These are phyloP conservation scores for Phaffia australis DNA, from an alignment of 768 basidiomycete species.

Conservation along the genomic window DNA sequence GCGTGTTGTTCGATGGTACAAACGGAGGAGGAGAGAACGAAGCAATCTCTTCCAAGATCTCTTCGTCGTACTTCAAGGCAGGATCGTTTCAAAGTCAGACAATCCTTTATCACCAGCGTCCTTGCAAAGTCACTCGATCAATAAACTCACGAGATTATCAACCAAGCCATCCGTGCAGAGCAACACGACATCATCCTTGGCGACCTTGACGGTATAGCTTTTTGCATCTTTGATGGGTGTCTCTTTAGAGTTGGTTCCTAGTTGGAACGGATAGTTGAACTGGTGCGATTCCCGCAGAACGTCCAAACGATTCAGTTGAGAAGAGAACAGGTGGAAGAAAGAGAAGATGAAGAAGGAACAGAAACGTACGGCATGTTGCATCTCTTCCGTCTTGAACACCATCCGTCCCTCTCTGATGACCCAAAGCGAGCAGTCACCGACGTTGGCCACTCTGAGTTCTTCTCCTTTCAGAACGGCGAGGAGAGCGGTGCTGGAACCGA, in stretches of 20 bases:
- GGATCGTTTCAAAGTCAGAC: neutral
- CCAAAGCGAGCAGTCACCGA: slow-evolving; percentile 78
- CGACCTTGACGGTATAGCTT: slow-evolving; percentile 43
- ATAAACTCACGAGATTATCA: slow-evolving; percentile 37
- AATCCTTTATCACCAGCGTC: neutral
- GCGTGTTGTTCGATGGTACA: neutral
- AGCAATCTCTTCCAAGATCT: slow-evolving; percentile 37
- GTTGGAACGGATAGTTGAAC: slow-evolving; percentile 52
- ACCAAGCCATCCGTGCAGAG: slow-evolving; percentile 37
- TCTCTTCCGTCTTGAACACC: slow-evolving; percentile 77
- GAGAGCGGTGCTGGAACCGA: slow-evolving; percentile 41
- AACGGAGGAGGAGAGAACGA: slow-evolving; percentile 31
- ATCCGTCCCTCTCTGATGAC: slow-evolving; percentile 63
- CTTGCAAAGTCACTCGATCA: neutral
- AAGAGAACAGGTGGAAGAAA: slow-evolving; percentile 36
- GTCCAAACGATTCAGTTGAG: neutral
- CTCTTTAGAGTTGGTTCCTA: slow-evolving; percentile 46
- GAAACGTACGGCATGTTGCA: slow-evolving; percentile 69
- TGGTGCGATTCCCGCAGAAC: neutral
- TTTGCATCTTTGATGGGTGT: slow-evolving; percentile 56
- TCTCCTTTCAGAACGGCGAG: slow-evolving; percentile 46
- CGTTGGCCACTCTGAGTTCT: slow-evolving; percentile 60
- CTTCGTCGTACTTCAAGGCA: slow-evolving; percentile 35
- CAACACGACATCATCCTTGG: slow-evolving; percentile 39
- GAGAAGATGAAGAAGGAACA: slow-evolving; percentile 29